Base-by-base conservation (phyloP, 2,329 filamentous ascomycete genomes). In the Penicillium decumbens region DNA sequence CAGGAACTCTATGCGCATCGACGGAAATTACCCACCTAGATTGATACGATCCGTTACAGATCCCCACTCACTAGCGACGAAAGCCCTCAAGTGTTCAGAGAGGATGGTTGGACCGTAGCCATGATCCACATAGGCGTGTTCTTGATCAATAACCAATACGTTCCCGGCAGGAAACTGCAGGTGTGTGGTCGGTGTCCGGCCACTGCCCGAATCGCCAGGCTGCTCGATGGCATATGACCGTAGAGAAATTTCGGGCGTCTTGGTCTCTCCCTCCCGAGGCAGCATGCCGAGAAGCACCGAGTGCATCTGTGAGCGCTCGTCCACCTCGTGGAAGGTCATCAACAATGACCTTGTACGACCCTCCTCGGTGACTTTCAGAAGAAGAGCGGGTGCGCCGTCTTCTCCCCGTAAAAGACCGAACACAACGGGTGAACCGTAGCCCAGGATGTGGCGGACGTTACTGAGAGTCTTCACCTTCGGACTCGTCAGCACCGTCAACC, bases 1-100 rank as follows among this genome's bases (percentile, higher is more conserved):
- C 32, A 35, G 13, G 6, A 4, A 8, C 20, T 27, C 23, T 9
- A 12, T 30, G 8, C 9, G 33, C n/a, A 1, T 18, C 7, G 27
- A 30, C 9, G 7, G 10, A 35, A 8, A 10, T 13, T 28, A 51
- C 71, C 66, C 71, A 76, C 78, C 76, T 46, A 95, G 77, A 59
- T 95, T 95, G 63, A 95, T 77, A 32, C 90, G 82, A 70, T 96
- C 91, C 1, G 88, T 89, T 13, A 95, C 75, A 37, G 84, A 88
- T 42, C 89, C 88, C 57, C 85, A 83, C 53, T 86, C 81, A 56
- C 87, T 88, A 49, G 89, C 84, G 28, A 88, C 77, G 45, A 95
- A 79, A 15, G 95, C 77, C 25, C 89, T 82, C 53, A 95, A 73
- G 58, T 80, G 81, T 61, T 93, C 86, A 0, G 89, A 88, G 45